phyloP scores from a whole-genome alignment of 345 rosid species.

The Citrus medica region DNA sequence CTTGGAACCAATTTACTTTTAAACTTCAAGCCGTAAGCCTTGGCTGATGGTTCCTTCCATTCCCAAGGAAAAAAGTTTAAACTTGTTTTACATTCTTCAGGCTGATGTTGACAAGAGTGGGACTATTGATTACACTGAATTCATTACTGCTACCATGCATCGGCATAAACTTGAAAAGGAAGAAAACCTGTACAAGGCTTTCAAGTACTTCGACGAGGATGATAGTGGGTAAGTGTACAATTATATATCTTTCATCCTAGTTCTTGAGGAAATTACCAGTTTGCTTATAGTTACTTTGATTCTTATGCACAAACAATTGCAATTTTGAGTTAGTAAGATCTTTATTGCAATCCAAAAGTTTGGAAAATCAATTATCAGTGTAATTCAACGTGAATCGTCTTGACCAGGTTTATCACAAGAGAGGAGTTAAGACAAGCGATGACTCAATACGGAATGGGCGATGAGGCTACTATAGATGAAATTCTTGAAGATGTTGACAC shows the following conservation, averaged over 20 bases:
- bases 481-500: conserved; percentile 78
- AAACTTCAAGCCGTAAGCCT: background rate
- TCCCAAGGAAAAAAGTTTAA: background rate
- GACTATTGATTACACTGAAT: conserved; percentile 81
- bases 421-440: conserved; percentile 79
- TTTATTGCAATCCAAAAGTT: background rate
- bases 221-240: conserved; percentile 56
- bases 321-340: background rate
- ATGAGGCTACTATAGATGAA: conserved; percentile 74
- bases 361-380: background rate
- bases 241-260: background rate
- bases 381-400: background rate
- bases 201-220: conserved; percentile 77
- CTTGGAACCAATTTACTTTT: background rate
- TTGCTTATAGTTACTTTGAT: background rate
- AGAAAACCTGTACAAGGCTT: conserved; percentile 68
- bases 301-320: background rate
- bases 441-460: conserved; percentile 70
- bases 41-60: background rate
- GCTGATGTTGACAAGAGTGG: conserved; percentile 91
- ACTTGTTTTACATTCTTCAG: conserved; percentile 33
- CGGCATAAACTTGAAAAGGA: conserved; percentile 77
- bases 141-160: conserved; percentile 87
- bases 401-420: conserved; percentile 65
- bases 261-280: background rate